phyloP scores from a whole-genome alignment of 2,329 filamentous ascomycete genomes.

The Cordyceps militaris region DNA sequence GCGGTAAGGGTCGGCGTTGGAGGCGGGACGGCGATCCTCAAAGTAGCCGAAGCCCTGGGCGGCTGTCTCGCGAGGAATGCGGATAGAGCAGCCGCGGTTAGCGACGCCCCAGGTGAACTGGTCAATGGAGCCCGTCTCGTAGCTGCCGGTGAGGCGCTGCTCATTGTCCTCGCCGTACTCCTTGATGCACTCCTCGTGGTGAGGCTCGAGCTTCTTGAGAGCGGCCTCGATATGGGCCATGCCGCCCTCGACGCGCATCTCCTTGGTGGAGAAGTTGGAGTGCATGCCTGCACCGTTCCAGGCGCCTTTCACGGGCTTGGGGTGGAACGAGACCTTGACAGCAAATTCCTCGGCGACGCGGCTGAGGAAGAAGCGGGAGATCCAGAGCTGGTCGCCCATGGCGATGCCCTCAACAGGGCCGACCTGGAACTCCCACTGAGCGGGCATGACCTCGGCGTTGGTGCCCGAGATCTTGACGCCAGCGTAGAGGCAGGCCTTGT shows the following conservation, averaged over 20 bases:
- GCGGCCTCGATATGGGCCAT: constrained; percentile 90
- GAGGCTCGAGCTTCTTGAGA: constrained; percentile 74
- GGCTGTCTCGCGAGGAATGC: constrained; percentile 79
- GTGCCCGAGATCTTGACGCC: constrained; percentile 93
- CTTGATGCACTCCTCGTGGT: constrained; percentile 77
- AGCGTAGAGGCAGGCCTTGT: constrained; percentile 68
- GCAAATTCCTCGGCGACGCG: constrained; percentile 95
- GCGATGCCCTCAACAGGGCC: constrained; percentile 82
- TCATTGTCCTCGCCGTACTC: constrained; percentile 97
- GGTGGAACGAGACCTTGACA: constrained; percentile 88
- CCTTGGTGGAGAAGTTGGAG: constrained; percentile 85
- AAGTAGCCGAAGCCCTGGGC: constrained; percentile 94
- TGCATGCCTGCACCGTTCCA: constrained; percentile 97
- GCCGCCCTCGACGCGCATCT: constrained; percentile 84
- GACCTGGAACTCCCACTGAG: constrained; percentile 97
- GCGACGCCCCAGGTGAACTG: constrained; percentile 91
- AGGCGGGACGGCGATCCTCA: constrained; percentile 75
- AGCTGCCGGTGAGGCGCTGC: constrained; percentile 80
- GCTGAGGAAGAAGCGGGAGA: constrained; percentile 72
- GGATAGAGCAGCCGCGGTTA: constrained; percentile 90
- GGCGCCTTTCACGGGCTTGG: constrained; percentile 85
- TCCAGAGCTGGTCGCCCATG: constrained; percentile 96
- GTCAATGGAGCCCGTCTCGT: constrained; percentile 93
- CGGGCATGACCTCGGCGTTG: constrained; percentile 98
- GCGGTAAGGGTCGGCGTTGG: constrained; percentile 83